Conservation (phyloP, 1,139 yeast species). For the Sugiyamaella castrensis region DNA sequence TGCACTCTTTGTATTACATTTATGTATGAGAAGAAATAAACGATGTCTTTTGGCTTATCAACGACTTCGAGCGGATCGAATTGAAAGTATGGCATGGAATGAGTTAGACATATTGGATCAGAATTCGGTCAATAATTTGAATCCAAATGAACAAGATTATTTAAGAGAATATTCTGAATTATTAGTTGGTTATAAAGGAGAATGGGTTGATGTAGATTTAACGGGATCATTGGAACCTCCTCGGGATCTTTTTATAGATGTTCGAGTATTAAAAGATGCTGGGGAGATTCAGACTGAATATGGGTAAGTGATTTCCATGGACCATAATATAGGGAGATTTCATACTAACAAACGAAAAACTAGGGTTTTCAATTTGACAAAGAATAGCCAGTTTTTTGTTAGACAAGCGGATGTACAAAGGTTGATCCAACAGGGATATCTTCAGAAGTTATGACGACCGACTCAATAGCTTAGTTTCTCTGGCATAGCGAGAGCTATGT, state of each 20-base stretch:
- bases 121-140: conserved; percentile 49
- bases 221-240: conserved; percentile 91
- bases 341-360: neutral
- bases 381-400: conserved; percentile 92
- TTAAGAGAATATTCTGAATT: conserved; percentile 66
- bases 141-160: conserved; percentile 80
- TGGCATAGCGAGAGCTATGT: too few relatives aligned
- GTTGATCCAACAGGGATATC: conserved; percentile 88
- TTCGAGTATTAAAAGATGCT: conserved; percentile 86
- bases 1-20: conserved; percentile 74
- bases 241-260: conserved; percentile 85
- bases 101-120: conserved; percentile 39
- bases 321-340: neutral
- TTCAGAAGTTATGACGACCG: conserved; percentile 64
- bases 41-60: conserved; percentile 86
- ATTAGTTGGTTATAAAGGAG: conserved; percentile 71
- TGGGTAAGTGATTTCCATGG: conserved; percentile 48
- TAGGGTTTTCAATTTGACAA: conserved; percentile 80
- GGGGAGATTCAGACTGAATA: conserved; percentile 98
- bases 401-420: conserved; percentile 92
- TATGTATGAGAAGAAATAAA: conserved; percentile 83
- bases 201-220: conserved; percentile 80
- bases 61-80: conserved; percentile 60
- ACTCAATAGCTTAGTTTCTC: too few relatives aligned
- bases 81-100: conserved; percentile 73